A percentile compares a stretch with the other conserved stretches of the same genome.
Evolutionary conservation across 140 eudicot species (phyloP).

Genomic region (Bidens hawaiensis): DNA sequence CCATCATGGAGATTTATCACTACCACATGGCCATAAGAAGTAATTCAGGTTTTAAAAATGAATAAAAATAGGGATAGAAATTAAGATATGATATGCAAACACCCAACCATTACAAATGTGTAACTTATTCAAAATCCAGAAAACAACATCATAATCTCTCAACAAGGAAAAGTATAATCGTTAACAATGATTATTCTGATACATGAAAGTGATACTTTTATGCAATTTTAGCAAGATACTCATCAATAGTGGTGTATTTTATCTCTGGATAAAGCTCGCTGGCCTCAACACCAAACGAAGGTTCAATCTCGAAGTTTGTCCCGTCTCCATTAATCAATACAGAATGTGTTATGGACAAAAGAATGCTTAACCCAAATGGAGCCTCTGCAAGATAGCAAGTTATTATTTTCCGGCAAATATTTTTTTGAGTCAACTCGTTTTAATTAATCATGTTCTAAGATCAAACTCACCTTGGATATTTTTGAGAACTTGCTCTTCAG

Average conservation of each 20-base stretch:
- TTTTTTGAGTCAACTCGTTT: not conserved
- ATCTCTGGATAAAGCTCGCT: constrained; percentile 36
- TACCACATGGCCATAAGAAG: too few relatives aligned
- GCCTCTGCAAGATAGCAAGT: constrained; percentile 30
- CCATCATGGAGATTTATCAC: too few relatives aligned
- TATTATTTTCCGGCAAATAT: not conserved
- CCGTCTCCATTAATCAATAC: constrained; percentile 28
- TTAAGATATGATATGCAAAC: not conserved
- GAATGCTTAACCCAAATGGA: constrained; percentile 28
- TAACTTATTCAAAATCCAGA: not conserved
- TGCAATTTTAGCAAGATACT: constrained; percentile 26
- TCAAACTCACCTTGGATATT: constrained; percentile 7
- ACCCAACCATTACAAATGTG: not conserved
- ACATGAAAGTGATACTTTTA: not conserved
- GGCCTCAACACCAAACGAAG: constrained; percentile 39
- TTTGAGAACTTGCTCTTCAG: constrained; percentile 45
- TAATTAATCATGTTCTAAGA: not conserved
- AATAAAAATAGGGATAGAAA: too few relatives aligned
- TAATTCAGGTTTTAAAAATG: too few relatives aligned
- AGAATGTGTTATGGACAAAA: constrained; percentile 28
- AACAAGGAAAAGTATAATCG: not conserved
- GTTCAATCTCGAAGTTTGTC: constrained; percentile 31
- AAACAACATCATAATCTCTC: not conserved
- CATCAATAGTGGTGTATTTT: constrained; percentile 27
- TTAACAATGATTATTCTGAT: not conserved